Base-by-base conservation (phyloP, 352 stramenopile genomes). In the Plasmopara viticola region DNA sequence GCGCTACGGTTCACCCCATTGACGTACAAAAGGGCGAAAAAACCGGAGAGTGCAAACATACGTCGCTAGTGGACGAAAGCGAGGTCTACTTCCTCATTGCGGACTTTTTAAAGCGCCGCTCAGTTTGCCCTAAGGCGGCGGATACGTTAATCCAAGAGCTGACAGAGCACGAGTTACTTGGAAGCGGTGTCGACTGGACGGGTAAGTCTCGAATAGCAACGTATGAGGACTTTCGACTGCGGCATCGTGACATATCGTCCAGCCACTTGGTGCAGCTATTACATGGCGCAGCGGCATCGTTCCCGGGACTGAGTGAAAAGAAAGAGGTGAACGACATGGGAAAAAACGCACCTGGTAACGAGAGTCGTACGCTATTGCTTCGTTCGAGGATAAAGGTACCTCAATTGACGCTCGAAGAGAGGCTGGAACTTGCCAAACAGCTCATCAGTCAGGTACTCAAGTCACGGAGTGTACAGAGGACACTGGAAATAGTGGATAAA, bases 11-110 rank as follows among this genome's bases (percentile, higher is more conserved):
- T 8, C 17, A 52, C 10, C 12, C 53, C 48, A 9, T 48, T 52
- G 55, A 58, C 34, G 51, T 61, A 45, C n/a, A 51, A 13, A 52
- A 58, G 48, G 58, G 56, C 35, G 44, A 46, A 9, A 14, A 47
- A 12, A 9, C 37, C 39, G 34, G 40, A 20, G 50, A 52, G 34
- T 29, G 37, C 31, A 17, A 61, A 14, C 35, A 56, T 17, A 31
- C 15, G 18, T 45, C 25, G 9, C 18, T 17, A 10, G 53, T 78
- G 31, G 60, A 68, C 35, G 60, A 68, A 50, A 72, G 64, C 68
- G 84, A 94, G 64, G 69, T 94, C 28, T 81, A 84, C 48, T 94
- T 93, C 64, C 65, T 94, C 46, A 88, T 94, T 53, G 84, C 84
- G 0, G 80, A 93, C 55, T 94, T 89, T 56, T 49, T 94, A 18